Base-by-base conservation (phyloP, 2,329 filamentous ascomycete genomes). In the Monosporascus sp. region DNA sequence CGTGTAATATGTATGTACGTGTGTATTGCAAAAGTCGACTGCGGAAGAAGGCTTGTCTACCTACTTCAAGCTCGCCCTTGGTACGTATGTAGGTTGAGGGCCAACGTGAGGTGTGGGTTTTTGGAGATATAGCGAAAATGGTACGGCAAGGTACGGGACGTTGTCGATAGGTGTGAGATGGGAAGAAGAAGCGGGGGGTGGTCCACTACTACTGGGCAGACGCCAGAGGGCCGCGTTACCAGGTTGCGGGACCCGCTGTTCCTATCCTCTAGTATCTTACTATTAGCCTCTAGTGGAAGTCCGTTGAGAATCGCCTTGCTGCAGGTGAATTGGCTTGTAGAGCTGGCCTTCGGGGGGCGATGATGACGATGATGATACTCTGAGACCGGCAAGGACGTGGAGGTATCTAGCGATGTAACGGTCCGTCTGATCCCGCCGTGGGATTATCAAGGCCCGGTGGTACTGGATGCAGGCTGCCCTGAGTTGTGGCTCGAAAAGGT, bases 271-370 rank as follows among this genome's bases (percentile, higher is more conserved):
- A 46, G 43, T 46, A 46, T 46, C 43, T 31, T 46, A 46, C n/a
- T 46, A 46, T 24, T 50, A n/a, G 49, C 22, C 22, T 31, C 55
- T 64, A 63, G 62, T 60, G 62, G 58, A 56, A 51, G 52, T 60
- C 51, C 56, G 58, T 57, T 61, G 61, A 61, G 58, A 61, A 66
- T 65, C 60, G 63, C 61, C 61, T 63, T 68, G 59, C 58, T 63
- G 62, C 66, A 63, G 62, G 51, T 55, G 38, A 55, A 55, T 54
- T 50, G 31, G 31, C 31, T 14, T 35, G 6, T 35, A 14, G 31
- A 35, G 31, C 31, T 35, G 31, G 31, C 11, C 11, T 35, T 35
- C 31, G 31, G 31, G 14, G 31, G 31, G 11, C 14, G 31, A 35
- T 35, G 11, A 14, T 35, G 11, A 35, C 11, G 11, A 14, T 35